Evolutionary conservation across 2,329 filamentous ascomycete genomes (phyloP).

Genomic region (Alternaria solani): DNA sequence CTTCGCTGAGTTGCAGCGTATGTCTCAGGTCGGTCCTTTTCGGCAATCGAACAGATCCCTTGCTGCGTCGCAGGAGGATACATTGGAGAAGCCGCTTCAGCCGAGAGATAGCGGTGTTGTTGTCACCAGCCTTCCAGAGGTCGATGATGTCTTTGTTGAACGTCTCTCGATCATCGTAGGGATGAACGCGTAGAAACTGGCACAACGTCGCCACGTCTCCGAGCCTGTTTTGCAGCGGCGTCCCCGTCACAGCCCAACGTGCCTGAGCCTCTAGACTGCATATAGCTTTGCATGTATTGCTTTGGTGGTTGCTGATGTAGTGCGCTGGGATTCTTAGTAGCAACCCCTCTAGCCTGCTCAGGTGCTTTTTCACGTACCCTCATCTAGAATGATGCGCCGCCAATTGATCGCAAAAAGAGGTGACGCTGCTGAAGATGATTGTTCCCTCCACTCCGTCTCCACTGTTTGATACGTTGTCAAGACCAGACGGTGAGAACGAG

Average conservation of each 20-base stretch:
- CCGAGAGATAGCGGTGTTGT: constrained; percentile 48
- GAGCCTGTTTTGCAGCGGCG: constrained; percentile 39
- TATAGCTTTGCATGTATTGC: constrained; percentile 21
- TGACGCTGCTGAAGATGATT: not conserved
- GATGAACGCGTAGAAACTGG: constrained; percentile 23
- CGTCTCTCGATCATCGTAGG: constrained; percentile 36
- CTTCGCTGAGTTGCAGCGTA: not conserved
- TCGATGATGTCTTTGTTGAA: constrained; percentile 54
- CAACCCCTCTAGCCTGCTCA: not conserved
- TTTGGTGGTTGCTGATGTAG: constrained; percentile 38
- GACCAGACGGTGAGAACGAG: not conserved
- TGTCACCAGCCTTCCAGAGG: constrained; percentile 50
- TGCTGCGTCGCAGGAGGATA: constrained; percentile 54
- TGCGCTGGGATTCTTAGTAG: constrained; percentile 1
- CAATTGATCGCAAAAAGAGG: constrained; percentile 41
- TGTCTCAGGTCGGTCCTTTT: constrained; percentile 37
- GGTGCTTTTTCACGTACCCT: constrained; percentile 3
- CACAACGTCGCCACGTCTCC: constrained; percentile 27
- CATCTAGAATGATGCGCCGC: constrained; percentile 52
- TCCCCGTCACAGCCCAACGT: constrained; percentile 64
- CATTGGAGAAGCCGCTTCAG: constrained; percentile 52
- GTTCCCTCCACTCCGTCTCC: not conserved
- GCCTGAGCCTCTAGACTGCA: constrained; percentile 53
- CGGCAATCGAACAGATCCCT: constrained; percentile 52
- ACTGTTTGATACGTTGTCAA: constrained; percentile 24